Percentiles rank a stretch among this genome's conserved stretches.
Conservation (phyloP, 129 eudicot species). For the Sambucus nigra region DNA sequence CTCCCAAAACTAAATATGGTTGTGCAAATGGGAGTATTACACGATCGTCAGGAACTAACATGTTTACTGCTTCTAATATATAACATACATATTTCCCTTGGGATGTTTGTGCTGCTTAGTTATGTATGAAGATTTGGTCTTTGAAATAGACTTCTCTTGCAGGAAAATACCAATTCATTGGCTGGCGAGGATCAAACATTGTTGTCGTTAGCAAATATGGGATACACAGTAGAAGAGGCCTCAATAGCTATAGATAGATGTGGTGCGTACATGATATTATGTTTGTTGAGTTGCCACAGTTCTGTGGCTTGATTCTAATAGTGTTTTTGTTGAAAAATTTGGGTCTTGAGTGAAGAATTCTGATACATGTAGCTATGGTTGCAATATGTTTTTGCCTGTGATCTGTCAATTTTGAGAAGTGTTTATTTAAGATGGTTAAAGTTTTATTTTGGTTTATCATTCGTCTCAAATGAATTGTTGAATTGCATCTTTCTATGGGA, state of each 20-base stretch:
- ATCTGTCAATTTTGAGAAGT: too few relatives aligned
- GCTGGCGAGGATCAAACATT: conserved; percentile 32
- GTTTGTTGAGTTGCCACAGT: not conserved
- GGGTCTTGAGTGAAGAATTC: not conserved
- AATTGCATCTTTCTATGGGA: too few relatives aligned
- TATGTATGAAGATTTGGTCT: not conserved
- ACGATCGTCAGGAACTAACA: not conserved
- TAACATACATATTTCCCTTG: not conserved
- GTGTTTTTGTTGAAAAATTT: not conserved
- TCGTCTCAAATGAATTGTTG: too few relatives aligned
- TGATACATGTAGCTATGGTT: too few relatives aligned
- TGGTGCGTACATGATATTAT: conserved; percentile 38
- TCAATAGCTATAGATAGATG: conserved; percentile 73
- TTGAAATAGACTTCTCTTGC: conserved; percentile 18
- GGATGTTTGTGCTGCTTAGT: not conserved
- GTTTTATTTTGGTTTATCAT: too few relatives aligned
- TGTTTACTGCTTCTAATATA: not conserved
- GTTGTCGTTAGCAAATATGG: conserved; percentile 49
- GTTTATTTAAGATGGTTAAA: too few relatives aligned
- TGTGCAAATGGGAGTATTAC: not conserved
- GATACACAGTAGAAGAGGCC: conserved; percentile 52
- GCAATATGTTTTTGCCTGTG: too few relatives aligned
- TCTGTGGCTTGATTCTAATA: not conserved
- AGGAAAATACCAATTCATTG: conserved; percentile 35
- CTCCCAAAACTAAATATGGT: too few relatives aligned